A percentile compares a stretch with the other conserved stretches of the same genome.
Conservation (phyloP, 106 monocot species). For the Apostasia ramifera region DNA sequence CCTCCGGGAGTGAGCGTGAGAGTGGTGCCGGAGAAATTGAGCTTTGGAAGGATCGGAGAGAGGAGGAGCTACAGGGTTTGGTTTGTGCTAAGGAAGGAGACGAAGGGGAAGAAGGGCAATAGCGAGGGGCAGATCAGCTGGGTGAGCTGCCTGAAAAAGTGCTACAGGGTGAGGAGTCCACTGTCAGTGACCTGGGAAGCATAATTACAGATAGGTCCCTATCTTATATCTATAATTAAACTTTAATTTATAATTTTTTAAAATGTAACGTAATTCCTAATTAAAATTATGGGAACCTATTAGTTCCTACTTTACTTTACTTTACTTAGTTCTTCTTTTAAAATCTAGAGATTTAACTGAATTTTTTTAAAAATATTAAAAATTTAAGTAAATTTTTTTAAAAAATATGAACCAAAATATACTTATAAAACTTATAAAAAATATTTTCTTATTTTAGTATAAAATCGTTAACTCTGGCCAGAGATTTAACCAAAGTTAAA, state of each 20-base stretch:
- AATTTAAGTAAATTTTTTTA: too few relatives aligned
- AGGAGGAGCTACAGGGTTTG: conserved; percentile 47
- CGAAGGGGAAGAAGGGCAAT: conserved; percentile 5
- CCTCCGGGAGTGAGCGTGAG: conserved; percentile 45
- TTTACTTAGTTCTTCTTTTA: not conserved
- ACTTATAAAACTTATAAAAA: too few relatives aligned
- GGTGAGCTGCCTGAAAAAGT: conserved; percentile 15
- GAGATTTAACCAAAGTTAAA: too few relatives aligned
- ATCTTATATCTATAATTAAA: not conserved
- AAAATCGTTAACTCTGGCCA: too few relatives aligned
- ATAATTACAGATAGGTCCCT: not conserved
- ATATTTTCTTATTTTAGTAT: too few relatives aligned
- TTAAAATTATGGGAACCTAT: not conserved
- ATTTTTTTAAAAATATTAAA: too few relatives aligned
- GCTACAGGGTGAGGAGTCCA: conserved; percentile 72
- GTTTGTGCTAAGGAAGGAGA: conserved; percentile 33
- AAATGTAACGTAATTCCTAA: not conserved
- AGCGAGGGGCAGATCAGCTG: conserved; percentile 66
- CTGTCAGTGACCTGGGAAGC: conserved; percentile 53
- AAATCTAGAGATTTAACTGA: not conserved
- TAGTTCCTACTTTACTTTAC: not conserved
- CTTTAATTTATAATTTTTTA: not conserved
- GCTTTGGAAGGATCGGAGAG: conserved; percentile 30
- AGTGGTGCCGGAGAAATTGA: conserved; percentile 43
- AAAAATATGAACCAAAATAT: too few relatives aligned